Evolutionary conservation across 2,329 filamentous ascomycete genomes (phyloP).

Genomic region (Grosmannia clavigera): DNA sequence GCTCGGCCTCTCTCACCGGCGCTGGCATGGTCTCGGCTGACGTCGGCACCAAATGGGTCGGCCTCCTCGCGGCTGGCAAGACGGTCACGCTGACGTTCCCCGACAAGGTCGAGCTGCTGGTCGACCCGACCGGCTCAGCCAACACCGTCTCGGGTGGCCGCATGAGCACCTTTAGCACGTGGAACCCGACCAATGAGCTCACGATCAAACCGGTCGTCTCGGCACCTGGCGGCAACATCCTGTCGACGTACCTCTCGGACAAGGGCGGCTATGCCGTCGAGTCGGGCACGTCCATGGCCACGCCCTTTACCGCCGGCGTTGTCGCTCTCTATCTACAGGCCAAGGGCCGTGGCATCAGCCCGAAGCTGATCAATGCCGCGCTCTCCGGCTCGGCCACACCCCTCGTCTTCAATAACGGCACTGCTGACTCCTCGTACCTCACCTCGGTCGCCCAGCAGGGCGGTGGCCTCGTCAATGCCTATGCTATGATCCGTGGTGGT

Average conservation of each 20-base stretch:
- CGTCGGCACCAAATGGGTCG: not conserved
- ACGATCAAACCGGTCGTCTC: conserved; percentile 35
- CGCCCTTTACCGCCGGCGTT: conserved; percentile 32
- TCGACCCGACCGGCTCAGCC: conserved; percentile 19
- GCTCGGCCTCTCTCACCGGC: not conserved
- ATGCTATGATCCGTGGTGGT: conserved; percentile 34
- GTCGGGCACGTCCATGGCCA: conserved; percentile 42
- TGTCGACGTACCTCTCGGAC: conserved; percentile 35
- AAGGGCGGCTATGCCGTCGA: conserved; percentile 32
- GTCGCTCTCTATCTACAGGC: conserved; percentile 40
- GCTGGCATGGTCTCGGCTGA: not conserved
- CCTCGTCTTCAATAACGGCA: conserved; percentile 34
- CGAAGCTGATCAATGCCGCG: conserved; percentile 24
- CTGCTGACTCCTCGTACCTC: conserved; percentile 23
- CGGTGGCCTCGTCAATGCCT: conserved; percentile 45
- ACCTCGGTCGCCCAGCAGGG: conserved; percentile 50
- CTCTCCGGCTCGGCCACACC: conserved; percentile 15
- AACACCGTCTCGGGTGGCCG: conserved; percentile 35
- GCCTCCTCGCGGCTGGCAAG: not conserved
- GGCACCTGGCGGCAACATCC: conserved; percentile 35
- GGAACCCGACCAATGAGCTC: conserved; percentile 34
- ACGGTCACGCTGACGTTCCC: not conserved
- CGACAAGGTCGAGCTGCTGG: conserved; percentile 10
- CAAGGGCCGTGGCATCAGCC: conserved; percentile 17
- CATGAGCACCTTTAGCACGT: conserved; percentile 25